A percentile compares a stretch with the other conserved stretches of the same genome.
These are phyloP conservation scores for Clavulina sp. DNA, from an alignment of 768 basidiomycete genomes.

Conservation along the genomic window DNA sequence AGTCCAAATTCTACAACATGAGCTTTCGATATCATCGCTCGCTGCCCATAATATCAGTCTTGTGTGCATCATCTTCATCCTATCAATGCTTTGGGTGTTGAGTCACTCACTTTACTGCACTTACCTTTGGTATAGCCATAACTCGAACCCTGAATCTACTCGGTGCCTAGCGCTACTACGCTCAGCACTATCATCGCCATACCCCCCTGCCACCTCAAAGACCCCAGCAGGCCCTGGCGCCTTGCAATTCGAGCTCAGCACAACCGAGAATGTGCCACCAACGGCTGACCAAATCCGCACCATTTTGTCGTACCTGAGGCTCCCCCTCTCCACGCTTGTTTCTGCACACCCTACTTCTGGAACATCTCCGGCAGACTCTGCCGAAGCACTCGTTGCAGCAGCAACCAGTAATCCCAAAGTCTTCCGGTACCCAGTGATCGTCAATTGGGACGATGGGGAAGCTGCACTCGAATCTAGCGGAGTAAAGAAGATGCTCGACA, in stretches of 20 bases:
- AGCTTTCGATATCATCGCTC: no score
- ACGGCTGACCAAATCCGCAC: conserved; percentile 2
- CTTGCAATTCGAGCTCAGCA: not conserved
- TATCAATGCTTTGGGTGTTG: no score
- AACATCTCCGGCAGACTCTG: not conserved
- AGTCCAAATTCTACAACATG: no score
- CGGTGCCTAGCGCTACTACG: not conserved
- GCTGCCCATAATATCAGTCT: no score
- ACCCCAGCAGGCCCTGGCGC: not conserved
- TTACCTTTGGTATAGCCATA: no score
- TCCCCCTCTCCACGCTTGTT: not conserved
- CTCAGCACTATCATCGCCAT: not conserved
- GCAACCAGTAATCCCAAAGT: not conserved
- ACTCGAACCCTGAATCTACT: not conserved
- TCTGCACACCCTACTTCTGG: not conserved
- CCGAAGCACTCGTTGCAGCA: not conserved
- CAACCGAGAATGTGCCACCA: not conserved
- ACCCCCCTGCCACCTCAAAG: not conserved
- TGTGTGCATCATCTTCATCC: no score
- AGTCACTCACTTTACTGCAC: no score
- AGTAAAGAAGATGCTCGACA: not conserved
- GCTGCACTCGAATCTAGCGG: not conserved
- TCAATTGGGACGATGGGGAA: not conserved
- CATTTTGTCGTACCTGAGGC: not conserved
- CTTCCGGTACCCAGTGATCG: conserved; percentile 1